Base-by-base conservation (phyloP, 768 basidiomycete genomes). In the Amylocystis lapponica region DNA sequence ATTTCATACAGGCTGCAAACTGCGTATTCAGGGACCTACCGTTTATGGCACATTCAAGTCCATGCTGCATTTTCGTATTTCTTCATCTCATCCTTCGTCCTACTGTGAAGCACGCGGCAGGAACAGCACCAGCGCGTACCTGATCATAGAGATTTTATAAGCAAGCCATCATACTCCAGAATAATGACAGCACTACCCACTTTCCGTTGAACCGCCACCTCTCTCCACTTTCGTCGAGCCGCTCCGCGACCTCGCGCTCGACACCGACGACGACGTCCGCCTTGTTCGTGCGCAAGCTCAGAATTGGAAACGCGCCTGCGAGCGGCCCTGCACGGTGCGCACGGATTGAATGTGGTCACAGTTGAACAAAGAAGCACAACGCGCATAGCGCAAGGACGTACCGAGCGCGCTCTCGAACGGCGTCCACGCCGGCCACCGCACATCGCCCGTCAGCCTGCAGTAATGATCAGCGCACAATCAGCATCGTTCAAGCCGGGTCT, bases 241-340 rank as follows among this genome's bases (percentile, higher is more conserved):
- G 66, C 47, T 86, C 82, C 1, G 79, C 89, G 1, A 79, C 65
- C 0, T 81, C 83, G 51, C 79, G 70, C 1, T 74, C 65, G 3
- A 99, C 71, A 0, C 91, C 95, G 20, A 89, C 90, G 5, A 83
- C 86, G 2, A 96, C 92, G 57, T 97, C 93, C 0, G 95, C 95
- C 62, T 99, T 99, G 70, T 86, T 90, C 1, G 95, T 98, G 14
- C 95, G 76, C 46, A 97, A 66, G 56, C 88, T 90, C 20, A 97
- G 65, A 7, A 96, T 58, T 0, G 86, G 84, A 65, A 95, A 87
- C 8, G 81, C 67, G 1, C 87, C 86, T 0, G 79, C 77, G 9
- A 97, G 64, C 2, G 88, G 86, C 4, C 92, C 89, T 83, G 52
- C 39, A 22, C 16, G 20, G 36, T 14, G 31, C 20, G n/a, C 13